Conservation (phyloP, 768 basidiomycete species). For the Auricularia cornea region DNA sequence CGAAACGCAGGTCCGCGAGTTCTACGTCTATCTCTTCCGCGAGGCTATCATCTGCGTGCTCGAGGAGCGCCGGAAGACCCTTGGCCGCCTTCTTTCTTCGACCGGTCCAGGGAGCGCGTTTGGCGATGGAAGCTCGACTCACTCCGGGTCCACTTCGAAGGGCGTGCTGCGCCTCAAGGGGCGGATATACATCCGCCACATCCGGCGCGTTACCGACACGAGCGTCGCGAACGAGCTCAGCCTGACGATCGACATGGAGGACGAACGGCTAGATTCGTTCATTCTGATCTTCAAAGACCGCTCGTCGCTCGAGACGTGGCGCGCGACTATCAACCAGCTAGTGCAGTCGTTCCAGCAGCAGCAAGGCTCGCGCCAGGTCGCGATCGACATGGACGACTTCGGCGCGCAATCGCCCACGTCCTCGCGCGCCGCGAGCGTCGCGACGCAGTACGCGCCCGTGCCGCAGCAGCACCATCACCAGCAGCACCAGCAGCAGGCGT, state of each 20-base stretch:
- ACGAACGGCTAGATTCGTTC: constrained; percentile 86
- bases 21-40: constrained; percentile 93
- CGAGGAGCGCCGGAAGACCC: constrained; percentile 84
- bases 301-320: constrained; percentile 85
- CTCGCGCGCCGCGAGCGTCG: constrained; percentile 31
- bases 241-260: constrained; percentile 96
- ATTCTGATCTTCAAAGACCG: constrained; percentile 93
- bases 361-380: neutral
- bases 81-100: constrained; percentile 67
- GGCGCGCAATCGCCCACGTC: constrained; percentile 34
- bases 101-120: constrained; percentile 32
- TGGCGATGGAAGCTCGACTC: constrained; percentile 27
- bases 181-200: constrained; percentile 90
- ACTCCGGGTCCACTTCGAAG: constrained; percentile 36
- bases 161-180: constrained; percentile 89
- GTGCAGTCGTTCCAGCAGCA: constrained; percentile 55
- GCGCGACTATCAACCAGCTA: constrained; percentile 68
- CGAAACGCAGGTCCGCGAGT: constrained; percentile 84
- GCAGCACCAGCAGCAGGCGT: neutral
- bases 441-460: constrained; percentile 36
- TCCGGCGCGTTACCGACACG: constrained; percentile 78
- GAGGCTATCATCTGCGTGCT: constrained; percentile 98
- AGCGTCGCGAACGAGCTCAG: constrained; percentile 77
- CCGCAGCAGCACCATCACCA: neutral
- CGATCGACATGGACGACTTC: constrained; percentile 57